Base-by-base conservation (phyloP, 2,329 filamentous ascomycete species). In the Hirsutella thompsonii region DNA sequence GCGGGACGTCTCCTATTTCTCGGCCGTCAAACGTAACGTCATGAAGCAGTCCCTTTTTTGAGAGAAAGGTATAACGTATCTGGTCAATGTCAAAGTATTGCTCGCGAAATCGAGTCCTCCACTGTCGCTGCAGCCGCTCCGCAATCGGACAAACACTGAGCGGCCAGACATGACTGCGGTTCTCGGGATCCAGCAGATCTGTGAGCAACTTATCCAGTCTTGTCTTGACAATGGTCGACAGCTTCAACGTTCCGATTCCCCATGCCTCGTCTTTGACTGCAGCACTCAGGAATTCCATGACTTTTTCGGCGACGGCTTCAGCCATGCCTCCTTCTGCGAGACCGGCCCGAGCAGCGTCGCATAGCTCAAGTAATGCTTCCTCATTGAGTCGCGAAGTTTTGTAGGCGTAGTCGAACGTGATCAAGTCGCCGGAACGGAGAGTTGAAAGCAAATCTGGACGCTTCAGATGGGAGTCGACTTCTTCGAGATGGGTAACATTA, bases 71-170 rank as follows among this genome's bases (percentile, higher is more conserved):
- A 30, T 60, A 60, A n/a, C 69, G 57, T 9, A 56, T 52, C 38
- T 69, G 57, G 41, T 72, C 68, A 20, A 72, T 60, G 44, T 61
- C 57, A 44, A 66, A 63, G 42, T 66, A 70, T 6, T 57, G 49
- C n/a, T 64, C 61, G 32, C 58, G 55, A 47, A 70, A 71, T 4
- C 69, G 58, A 8, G 52, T 48, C 37, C 60, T 52, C 70, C 69
- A 73, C 30, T 52, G 45, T n/a, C 57, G 55, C 44, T 64, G 59
- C 37, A 73, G 48, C 30, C 49, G 54, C 42, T 63, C 59, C 11
- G 61, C 67, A 29, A 61, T 51, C 6, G 53, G 47, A 18, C 58
- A 49, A 43, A 66, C 58, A 20, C 23, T 26, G 6, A 26, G 23
- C 23, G 56, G 52, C 16, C 55, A 52, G 42, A 61, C 58, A 40